Evolutionary conservation across 768 basidiomycete genomes (phyloP).

Genomic region (Mycena polygramma): DNA sequence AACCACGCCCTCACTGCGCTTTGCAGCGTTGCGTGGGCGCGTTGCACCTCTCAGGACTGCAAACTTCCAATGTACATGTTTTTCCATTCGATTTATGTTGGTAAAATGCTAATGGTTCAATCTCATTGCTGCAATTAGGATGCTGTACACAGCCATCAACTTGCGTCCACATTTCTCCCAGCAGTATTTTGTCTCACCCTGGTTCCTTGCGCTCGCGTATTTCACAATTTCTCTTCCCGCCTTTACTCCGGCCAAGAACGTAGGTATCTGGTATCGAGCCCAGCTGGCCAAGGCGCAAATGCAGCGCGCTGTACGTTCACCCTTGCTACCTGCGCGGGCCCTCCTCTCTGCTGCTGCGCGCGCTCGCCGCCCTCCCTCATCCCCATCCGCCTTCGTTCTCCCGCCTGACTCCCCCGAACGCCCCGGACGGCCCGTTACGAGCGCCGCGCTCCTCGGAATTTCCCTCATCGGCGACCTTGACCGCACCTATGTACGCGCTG

Average conservation of each 20-base stretch:
- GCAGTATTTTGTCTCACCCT: slow-evolving; percentile 60
- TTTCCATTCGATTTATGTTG: slow-evolving; percentile 1
- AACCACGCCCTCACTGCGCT: slow-evolving; percentile 71
- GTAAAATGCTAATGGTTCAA: neutral
- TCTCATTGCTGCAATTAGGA: slow-evolving; percentile 45
- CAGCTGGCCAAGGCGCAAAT: slow-evolving; percentile 66
- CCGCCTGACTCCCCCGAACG: slow-evolving; percentile 39
- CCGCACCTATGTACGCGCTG: slow-evolving; percentile 67
- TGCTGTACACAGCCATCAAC: slow-evolving; percentile 81
- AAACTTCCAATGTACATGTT: slow-evolving; percentile 40
- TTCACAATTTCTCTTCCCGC: slow-evolving; percentile 77
- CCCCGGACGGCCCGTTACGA: slow-evolving; percentile 41
- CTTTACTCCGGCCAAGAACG: slow-evolving; percentile 59
- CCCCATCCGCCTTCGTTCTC: slow-evolving; percentile 38
- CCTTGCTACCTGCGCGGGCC: slow-evolving; percentile 63
- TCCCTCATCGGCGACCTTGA: slow-evolving; percentile 81
- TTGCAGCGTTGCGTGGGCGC: slow-evolving; percentile 70
- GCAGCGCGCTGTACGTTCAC: slow-evolving; percentile 60
- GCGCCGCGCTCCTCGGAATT: slow-evolving; percentile 63
- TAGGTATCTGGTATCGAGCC: slow-evolving; percentile 72
- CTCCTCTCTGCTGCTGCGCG: slow-evolving; percentile 60
- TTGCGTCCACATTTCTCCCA: slow-evolving; percentile 63
- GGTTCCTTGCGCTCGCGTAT: slow-evolving; percentile 73
- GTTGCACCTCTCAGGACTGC: slow-evolving; percentile 41
- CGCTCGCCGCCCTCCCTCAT: slow-evolving; percentile 30